Evolutionary conservation across 768 basidiomycete genomes (phyloP).

Genomic region (Rickenella mellea): DNA sequence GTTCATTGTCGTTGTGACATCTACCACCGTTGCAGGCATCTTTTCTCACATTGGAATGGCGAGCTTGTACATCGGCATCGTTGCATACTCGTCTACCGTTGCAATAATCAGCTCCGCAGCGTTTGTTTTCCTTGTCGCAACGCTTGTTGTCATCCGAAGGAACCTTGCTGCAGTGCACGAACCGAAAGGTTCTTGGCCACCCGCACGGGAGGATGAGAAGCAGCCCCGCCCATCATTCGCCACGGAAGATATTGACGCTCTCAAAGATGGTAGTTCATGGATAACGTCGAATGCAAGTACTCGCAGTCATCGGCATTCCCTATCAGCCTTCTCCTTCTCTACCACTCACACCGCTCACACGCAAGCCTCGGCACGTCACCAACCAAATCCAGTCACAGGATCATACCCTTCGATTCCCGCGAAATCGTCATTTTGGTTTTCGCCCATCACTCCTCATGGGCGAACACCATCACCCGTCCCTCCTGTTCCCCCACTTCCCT

Average conservation of each 20-base stretch:
- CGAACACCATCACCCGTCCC: slow-evolving; percentile 37
- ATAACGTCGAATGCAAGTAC: slow-evolving; percentile 56
- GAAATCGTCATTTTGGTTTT: slow-evolving; percentile 61
- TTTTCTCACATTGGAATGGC: slow-evolving; percentile 43
- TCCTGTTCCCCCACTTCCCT: slow-evolving; percentile 49
- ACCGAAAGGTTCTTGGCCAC: slow-evolving; percentile 50
- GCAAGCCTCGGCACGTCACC: slow-evolving; percentile 26
- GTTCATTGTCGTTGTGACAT: slow-evolving; percentile 40
- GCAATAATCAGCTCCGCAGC: slow-evolving; percentile 41
- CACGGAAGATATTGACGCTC: slow-evolving; percentile 62
- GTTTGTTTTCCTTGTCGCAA: slow-evolving; percentile 52
- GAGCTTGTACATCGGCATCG: slow-evolving; percentile 51
- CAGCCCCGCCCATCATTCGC: slow-evolving; percentile 54
- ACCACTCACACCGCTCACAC: slow-evolving; percentile 47
- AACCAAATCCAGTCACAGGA: slow-evolving; percentile 24
- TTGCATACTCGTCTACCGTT: slow-evolving; percentile 45
- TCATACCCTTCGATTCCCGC: slow-evolving; percentile 24
- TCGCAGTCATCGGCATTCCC: slow-evolving; percentile 44
- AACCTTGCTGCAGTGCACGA: slow-evolving; percentile 51
- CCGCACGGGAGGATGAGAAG: slow-evolving; percentile 39
- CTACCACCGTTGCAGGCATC: slow-evolving; percentile 50
- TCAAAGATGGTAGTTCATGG: slow-evolving; percentile 76
- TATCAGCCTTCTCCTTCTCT: slow-evolving; percentile 67
- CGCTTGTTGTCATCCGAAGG: slow-evolving; percentile 55
- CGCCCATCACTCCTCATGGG: slow-evolving; percentile 30